Conservation (phyloP, 257 asterid genomes). For the Hygrophila difformis region DNA sequence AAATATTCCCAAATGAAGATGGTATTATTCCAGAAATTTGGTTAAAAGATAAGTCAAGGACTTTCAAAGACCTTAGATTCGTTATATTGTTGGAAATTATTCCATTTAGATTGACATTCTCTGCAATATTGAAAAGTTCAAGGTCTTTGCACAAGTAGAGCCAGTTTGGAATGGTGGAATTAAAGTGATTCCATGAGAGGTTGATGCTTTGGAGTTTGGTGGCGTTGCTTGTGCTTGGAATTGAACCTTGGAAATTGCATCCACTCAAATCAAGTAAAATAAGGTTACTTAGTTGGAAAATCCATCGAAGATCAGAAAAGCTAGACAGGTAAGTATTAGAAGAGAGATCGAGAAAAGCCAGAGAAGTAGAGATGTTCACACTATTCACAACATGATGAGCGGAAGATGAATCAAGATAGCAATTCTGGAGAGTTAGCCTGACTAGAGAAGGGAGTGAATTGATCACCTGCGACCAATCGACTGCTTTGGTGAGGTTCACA, state of each 20-base stretch:
- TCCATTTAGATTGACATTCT: constrained; percentile 15
- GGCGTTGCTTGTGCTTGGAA: no score
- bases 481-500: constrained; percentile 15
- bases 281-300: constrained; percentile 19
- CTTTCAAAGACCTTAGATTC: constrained; percentile 21
- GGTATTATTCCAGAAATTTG: constrained; percentile 23
- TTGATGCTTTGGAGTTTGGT: no score
- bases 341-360: constrained; percentile 3
- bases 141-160: constrained; percentile 25
- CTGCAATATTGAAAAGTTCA: background rate
- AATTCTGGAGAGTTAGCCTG: no score
- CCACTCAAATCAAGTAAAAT: constrained; percentile 13
- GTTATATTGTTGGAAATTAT: constrained; percentile 18
- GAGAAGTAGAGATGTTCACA: constrained; percentile 10
- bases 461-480: constrained; percentile 15
- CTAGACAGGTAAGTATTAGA: no score
- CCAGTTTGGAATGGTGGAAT: constrained; percentile 29
- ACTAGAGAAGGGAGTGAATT: no score
- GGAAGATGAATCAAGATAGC: no score
- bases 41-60: constrained; percentile 12
- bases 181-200: constrained; percentile 13
- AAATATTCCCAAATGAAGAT: constrained; percentile 17
- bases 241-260: constrained; percentile 5
- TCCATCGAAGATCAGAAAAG: no score
- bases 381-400: no score